Percentiles rank a stretch among this genome's conserved stretches.
These are phyloP conservation scores for Neonectria coccinea DNA, from an alignment of 2,329 filamentous ascomycete species.

Conservation along the genomic window DNA sequence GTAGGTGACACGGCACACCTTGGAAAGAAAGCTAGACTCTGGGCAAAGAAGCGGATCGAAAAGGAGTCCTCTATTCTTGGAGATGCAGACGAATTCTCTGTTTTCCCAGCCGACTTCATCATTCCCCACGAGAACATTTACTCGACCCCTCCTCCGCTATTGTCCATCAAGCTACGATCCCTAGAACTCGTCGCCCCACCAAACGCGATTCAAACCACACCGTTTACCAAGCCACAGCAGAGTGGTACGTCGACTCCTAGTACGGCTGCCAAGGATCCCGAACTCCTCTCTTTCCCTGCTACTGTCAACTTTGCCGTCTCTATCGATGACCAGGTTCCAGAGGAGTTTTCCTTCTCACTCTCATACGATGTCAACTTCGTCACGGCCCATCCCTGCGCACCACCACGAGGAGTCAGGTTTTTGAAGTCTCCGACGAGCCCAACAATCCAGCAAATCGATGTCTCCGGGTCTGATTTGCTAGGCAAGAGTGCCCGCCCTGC, in stretches of 20 bases:
- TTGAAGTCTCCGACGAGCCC: conserved; percentile 70
- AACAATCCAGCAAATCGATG: conserved; percentile 68
- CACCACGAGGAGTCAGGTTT: conserved; percentile 67
- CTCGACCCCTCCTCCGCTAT: conserved; percentile 58
- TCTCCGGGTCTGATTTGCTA: conserved; percentile 58
- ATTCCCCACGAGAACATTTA: conserved; percentile 70
- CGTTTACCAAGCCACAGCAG: conserved; percentile 51
- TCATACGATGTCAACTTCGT: conserved; percentile 73
- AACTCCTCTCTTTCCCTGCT: conserved; percentile 51
- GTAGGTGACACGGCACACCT: conserved; percentile 62
- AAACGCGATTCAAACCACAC: conserved; percentile 59
- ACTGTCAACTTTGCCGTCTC: conserved; percentile 52
- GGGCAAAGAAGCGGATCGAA: conserved; percentile 70
- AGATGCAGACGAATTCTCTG: conserved; percentile 64
- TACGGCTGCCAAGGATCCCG: conserved; percentile 44
- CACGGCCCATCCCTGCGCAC: conserved; percentile 73
- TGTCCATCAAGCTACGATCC: conserved; percentile 62
- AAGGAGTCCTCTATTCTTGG: conserved; percentile 71
- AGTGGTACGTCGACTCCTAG: conserved; percentile 34
- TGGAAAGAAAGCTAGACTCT: conserved; percentile 69
- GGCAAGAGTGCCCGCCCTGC: conserved; percentile 61
- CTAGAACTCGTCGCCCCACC: conserved; percentile 61
- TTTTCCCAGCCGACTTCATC: conserved; percentile 72
- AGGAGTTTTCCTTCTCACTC: conserved; percentile 60
- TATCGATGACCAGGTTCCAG: conserved; percentile 54